Conservation (phyloP, 495 filamentous ascomycete species). For the Penicillium mononematosum region DNA sequence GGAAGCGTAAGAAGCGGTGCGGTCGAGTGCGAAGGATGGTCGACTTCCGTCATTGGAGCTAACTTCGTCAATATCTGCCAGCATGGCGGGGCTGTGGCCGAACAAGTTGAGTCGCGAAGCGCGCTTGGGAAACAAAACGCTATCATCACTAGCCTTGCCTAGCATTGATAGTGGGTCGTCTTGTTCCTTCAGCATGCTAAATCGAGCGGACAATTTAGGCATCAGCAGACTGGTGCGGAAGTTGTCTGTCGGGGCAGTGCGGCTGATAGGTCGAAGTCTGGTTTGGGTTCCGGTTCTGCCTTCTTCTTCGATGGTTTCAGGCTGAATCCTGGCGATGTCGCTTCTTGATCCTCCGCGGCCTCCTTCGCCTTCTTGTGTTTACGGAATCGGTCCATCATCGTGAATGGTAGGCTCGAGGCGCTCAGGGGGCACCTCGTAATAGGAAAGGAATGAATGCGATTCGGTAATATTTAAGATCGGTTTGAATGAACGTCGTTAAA, state of each 20-base stretch:
- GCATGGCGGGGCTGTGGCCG: constrained; percentile 48
- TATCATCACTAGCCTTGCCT: constrained; percentile 93
- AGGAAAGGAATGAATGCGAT: constrained; percentile 1
- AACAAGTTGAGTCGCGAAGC: constrained; percentile 66
- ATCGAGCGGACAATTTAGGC: constrained; percentile 90
- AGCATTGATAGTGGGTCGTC: constrained; percentile 84
- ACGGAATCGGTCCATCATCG: constrained; percentile 80
- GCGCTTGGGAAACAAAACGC: constrained; percentile 79
- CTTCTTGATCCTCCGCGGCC: constrained; percentile 19
- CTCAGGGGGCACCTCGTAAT: not conserved
- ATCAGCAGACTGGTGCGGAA: constrained; percentile 97
- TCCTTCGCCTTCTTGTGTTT: constrained; percentile 63
- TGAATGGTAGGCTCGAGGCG: constrained; percentile 6
- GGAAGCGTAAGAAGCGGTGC: constrained; percentile 55
- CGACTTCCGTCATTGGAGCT: constrained; percentile 70
- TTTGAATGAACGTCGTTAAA: not conserved
- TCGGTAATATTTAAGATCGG: not conserved
- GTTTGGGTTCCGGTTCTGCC: constrained; percentile 50
- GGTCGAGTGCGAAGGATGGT: constrained; percentile 52
- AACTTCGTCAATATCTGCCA: constrained; percentile 87
- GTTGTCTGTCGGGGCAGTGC: constrained; percentile 82
- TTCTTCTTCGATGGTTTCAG: constrained; percentile 57
- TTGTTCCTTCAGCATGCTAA: constrained; percentile 94
- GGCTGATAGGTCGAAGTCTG: constrained; percentile 66
- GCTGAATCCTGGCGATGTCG: constrained; percentile 26